Base-by-base conservation (phyloP, 495 filamentous ascomycete species). In the Hypoxylon fragiforme region DNA sequence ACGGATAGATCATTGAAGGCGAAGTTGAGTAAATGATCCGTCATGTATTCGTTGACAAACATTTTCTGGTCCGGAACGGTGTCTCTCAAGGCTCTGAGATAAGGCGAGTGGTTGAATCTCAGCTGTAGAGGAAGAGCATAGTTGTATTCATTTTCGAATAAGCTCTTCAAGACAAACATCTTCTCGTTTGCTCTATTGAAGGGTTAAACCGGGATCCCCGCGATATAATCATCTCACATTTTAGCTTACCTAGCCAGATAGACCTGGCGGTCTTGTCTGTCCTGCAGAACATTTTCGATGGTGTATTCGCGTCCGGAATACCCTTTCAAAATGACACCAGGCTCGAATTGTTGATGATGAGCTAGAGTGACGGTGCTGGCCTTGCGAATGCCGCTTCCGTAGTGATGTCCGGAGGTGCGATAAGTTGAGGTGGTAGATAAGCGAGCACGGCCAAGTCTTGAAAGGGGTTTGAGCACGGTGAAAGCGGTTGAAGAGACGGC, bases 41-140 rank as follows among this genome's bases (percentile, higher is more conserved):
- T 72, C 41, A 76, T 60, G 54, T 79, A 73, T 39, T 76, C 67
- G 44, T 72, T 77, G 44, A 79, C 72, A 59, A 79, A 74, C 68
- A 77, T 75, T 8, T 69, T 73, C 54, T 70, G 64, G 14, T 73
- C 72, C 2, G 76, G 75, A 44, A 79, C 68, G 28, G 65, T 73
- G 51, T 79, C 76, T 41, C 61, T 47, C 16, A 68, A 44, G 15
- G 68, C 70, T 30, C 71, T 64, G 38, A 73, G 53, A 61, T 75
- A 73, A 42, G 62, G 64, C 64, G 64, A 64, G 36, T 57, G 62
- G 19, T 67, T 64, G 43, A 75, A 71, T n/a, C 60, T 55, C 36
- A 67, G 60, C 37, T 76, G 68, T 15, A 77, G 59, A 46, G 70
- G 67, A 44, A 67, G 56, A 15, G 66, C 65, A 66, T 73, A 68